These are phyloP conservation scores for Didymella keratinophila DNA, from an alignment of 2,329 filamentous ascomycete genomes.

Conservation along the genomic window DNA sequence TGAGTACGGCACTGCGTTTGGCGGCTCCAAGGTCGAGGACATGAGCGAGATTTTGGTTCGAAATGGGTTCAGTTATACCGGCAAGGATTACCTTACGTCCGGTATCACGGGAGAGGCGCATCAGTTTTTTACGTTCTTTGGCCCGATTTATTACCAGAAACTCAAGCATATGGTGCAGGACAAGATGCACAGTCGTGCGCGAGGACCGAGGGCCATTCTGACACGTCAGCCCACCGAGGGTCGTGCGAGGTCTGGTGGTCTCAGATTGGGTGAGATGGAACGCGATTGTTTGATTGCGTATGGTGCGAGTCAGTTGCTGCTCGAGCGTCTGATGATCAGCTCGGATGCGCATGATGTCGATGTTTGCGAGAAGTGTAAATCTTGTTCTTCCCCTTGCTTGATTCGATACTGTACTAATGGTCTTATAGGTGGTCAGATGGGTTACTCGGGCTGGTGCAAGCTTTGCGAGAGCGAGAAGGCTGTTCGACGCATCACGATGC, in stretches of 20 bases:
- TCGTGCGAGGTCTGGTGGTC: conserved; percentile 87
- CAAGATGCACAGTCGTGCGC: conserved; percentile 96
- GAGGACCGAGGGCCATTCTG: conserved; percentile 88
- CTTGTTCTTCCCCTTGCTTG: not conserved
- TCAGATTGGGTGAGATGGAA: conserved; percentile 97
- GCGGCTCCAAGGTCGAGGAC: conserved; percentile 82
- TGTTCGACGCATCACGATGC: conserved; percentile 93
- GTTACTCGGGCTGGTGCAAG: conserved; percentile 93
- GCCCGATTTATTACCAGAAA: conserved; percentile 99
- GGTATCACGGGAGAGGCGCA: conserved; percentile 94
- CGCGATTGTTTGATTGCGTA: conserved; percentile 98
- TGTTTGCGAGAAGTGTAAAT: conserved; percentile 82
- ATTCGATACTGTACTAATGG: not conserved
- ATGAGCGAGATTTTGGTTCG: conserved; percentile 86
- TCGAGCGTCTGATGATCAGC: conserved; percentile 93
- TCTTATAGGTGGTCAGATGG: conserved; percentile 76
- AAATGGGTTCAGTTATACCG: conserved; percentile 93
- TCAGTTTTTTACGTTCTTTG: conserved; percentile 97
- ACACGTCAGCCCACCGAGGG: conserved; percentile 97
- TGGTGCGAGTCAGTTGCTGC: conserved; percentile 87
- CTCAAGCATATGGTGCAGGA: conserved; percentile 99
- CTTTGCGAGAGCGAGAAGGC: conserved; percentile 85
- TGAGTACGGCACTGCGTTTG: conserved; percentile 91
- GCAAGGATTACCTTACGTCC: conserved; percentile 95
- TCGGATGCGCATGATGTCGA: conserved; percentile 92